Evolutionary conservation across 352 stramenopile species (phyloP), one percentile per base, ranked within the genome.

Genomic region (Pythium utonaiense): DNA sequence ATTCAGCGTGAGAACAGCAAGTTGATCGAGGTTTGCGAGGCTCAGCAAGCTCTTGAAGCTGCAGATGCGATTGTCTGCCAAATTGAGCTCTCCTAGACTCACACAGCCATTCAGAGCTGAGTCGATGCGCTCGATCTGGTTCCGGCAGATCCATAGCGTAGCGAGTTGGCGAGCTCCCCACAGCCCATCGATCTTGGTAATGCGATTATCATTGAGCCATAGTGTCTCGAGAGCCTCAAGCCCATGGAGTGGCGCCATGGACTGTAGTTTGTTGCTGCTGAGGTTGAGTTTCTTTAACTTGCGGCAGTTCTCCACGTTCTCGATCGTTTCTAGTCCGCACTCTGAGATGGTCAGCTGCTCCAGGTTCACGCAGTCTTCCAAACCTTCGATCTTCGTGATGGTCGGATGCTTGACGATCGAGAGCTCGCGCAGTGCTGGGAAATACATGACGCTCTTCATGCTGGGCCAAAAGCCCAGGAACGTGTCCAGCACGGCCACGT

Each of bases 41-140:
- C 77, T 79, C 3, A 91, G 59, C 3, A 97, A 57, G 10, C 81
- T 88, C 66, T 97, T 96, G 68, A 97, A 97, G 56, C 69, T 90
- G 22, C 70, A 82, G 31, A 97, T 53, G 3, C 70, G 61, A 45
- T 97, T 97, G 30, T 90, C 81, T 12, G 87, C 78, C 17, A 97
- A 28, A 51, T 97, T 96, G 10, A 97, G 54, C n/a, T 97, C 87
- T 1, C 51, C 71, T 0, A 97, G 66, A 16, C 60, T 74, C 2
- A 66, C 54, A 38, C 76, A 88, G 14, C 52, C 60, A 42, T 92
- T 88, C 2, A 96, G 57, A 2, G 69, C 48, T 0, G 72, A 73
- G n/a, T 89, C 86, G 27, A 97, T 77, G 0, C 69, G 67, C 9
- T 86, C 69, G 17, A 96, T 80, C 1, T 67, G 69, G 60, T 97